A percentile compares a stretch with the other conserved stretches of the same genome.
These are phyloP conservation scores for Hypericum perforatum DNA, from an alignment of 345 rosid species.

Conservation along the genomic window DNA sequence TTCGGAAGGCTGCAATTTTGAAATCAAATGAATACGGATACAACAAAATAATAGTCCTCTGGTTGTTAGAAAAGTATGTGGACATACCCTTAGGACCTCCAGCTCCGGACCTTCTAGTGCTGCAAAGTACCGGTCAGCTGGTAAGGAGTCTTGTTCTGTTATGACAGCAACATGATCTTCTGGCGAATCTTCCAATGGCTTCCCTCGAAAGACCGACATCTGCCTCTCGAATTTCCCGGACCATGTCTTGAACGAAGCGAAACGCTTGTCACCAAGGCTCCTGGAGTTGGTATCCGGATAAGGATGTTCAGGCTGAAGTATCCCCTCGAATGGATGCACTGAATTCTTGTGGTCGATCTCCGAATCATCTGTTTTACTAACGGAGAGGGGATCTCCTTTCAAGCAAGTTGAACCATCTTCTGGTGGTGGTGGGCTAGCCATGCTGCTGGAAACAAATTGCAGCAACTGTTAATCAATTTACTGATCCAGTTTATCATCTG, in stretches of 20 bases:
- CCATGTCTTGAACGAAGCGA: slow-evolving; percentile 80
- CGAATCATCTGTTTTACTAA: too few relatives aligned
- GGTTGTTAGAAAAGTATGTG: neutral
- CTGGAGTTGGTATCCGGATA: slow-evolving; percentile 15
- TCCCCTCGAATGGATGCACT: too few relatives aligned
- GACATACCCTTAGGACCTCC: slow-evolving; percentile 66
- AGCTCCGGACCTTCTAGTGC: slow-evolving; percentile 85
- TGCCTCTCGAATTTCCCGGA: slow-evolving; percentile 81
- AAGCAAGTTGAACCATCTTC: too few relatives aligned
- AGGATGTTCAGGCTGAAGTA: too few relatives aligned
- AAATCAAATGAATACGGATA: neutral
- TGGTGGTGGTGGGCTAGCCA: too few relatives aligned
- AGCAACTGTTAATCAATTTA: too few relatives aligned
- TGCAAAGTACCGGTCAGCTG: slow-evolving; percentile 68
- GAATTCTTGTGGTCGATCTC: too few relatives aligned
- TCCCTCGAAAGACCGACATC: slow-evolving; percentile 50
- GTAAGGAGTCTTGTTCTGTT: slow-evolving; percentile 36
- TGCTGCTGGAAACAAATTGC: too few relatives aligned
- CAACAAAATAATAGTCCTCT: too few relatives aligned
- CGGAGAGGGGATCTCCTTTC: too few relatives aligned
- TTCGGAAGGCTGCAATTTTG: slow-evolving; percentile 46
- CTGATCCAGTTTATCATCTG: too few relatives aligned
- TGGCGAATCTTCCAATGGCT: slow-evolving; percentile 24
- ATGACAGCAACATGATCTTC: slow-evolving; percentile 15
- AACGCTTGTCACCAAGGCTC: slow-evolving; percentile 45